Percentiles rank a stretch among this genome's conserved stretches.
Conservation (phyloP, 192 early-diverging fungal genomes). For the Lunasporangiospora selenospora region DNA sequence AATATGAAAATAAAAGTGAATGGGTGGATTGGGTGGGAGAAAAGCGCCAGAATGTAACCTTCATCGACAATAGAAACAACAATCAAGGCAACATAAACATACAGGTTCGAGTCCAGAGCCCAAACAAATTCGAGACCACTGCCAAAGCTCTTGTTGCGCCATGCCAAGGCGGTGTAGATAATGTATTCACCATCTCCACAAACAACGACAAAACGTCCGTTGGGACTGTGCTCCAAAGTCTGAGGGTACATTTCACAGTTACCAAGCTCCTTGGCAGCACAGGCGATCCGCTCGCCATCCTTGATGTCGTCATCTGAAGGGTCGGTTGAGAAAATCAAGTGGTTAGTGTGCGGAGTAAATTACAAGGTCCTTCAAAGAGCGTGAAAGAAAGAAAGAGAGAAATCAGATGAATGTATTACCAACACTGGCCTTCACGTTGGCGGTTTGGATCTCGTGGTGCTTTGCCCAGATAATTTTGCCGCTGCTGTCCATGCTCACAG, state of each 20-base stretch:
- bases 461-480: slow-evolving; percentile 99
- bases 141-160: slow-evolving; percentile 99
- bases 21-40: neutral
- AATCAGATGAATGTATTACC: slow-evolving; percentile 37
- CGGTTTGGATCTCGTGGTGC: slow-evolving; percentile 95
- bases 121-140: slow-evolving; percentile 96
- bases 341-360: neutral
- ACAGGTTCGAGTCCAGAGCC: slow-evolving; percentile 95
- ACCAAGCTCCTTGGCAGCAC: slow-evolving; percentile 93
- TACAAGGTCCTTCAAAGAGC: too few relatives aligned
- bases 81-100: slow-evolving; percentile 14
- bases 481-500: slow-evolving; percentile 94
- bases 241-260: slow-evolving; percentile 98
- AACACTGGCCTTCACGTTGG: slow-evolving; percentile 86
- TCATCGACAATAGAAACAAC: neutral
- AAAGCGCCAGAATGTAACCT: neutral
- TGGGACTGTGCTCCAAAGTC: slow-evolving; percentile 94
- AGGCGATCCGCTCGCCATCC: slow-evolving; percentile 90
- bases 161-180: slow-evolving; percentile 99
- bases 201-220: slow-evolving; percentile 98
- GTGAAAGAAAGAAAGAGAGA: too few relatives aligned
- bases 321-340: too few relatives aligned
- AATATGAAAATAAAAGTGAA: too few relatives aligned
- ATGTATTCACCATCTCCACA: slow-evolving; percentile 99
- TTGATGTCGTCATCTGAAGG: slow-evolving; percentile 76